Conservation (phyloP, 208 protist species). For the Porcisia hertigi region DNA sequence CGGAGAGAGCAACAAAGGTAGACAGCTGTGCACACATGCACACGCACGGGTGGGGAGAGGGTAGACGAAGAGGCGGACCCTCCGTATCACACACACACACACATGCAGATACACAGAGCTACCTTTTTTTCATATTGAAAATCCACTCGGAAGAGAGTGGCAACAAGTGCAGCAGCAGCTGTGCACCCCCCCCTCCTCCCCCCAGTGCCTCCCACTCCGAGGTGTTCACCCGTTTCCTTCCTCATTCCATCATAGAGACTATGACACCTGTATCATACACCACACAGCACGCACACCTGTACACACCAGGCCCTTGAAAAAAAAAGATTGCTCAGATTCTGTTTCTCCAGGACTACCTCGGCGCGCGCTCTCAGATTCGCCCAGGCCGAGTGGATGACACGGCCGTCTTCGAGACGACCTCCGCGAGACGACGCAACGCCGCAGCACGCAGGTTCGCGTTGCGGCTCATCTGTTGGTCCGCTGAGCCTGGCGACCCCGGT, state of each 20-base stretch:
- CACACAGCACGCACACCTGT: background rate
- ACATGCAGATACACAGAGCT: no score
- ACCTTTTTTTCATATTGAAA: no score
- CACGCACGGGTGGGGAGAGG: background rate
- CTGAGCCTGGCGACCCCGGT: background rate
- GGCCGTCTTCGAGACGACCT: conserved; percentile 69
- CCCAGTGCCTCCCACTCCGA: background rate
- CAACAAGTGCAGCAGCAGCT: background rate
- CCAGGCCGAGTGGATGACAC: conserved; percentile 21
- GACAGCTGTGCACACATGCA: background rate
- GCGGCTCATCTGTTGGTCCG: conserved; percentile 15
- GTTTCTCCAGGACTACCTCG: no score
- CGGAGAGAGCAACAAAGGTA: background rate
- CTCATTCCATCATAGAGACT: background rate
- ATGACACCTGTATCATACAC: background rate
- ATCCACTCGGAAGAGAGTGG: background rate
- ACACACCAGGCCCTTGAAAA: background rate
- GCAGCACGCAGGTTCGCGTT: conserved; percentile 38
- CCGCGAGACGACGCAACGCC: conserved; percentile 51
- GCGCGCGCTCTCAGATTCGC: background rate
- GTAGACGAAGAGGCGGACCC: no score
- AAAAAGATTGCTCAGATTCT: no score
- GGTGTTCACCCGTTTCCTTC: background rate
- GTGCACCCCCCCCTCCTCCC: background rate
- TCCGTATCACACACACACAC: no score